Base-by-base conservation (phyloP, 768 basidiomycete species). In the Xerocomellus amylosporus region DNA sequence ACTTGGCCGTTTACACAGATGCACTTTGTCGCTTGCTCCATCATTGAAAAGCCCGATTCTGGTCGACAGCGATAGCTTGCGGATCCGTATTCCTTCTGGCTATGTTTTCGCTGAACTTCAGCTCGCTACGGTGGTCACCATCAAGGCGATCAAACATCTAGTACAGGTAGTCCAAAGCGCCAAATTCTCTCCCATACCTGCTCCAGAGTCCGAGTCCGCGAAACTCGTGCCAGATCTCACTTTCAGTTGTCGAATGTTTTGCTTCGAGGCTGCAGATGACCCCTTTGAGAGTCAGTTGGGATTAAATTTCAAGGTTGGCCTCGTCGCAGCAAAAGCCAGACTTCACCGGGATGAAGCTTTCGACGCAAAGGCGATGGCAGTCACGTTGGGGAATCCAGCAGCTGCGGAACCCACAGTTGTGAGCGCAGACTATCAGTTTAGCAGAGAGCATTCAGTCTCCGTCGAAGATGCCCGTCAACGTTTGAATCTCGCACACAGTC, bases 261-360 rank as follows among this genome's bases (percentile, higher is more conserved):
- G 82, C 45, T 63, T 91, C 9, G 93, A 97, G 69, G 85, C 85
- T 24, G 82, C 84, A 22, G 95, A 98, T 68, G 90, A 93, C 61
- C 81, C 86, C 1, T 83, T 97, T 53, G 95, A 98, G 70, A 79
- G 81, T 15, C 82, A 78, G 55, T 71, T 97, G 19, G 88, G 83
- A 34, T 75, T 88, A 9, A 88, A 92, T 30, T 90, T 83, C 78
- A 77, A 81, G 54, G 80, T 83, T 45, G 93, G 92, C 0, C 71
- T 80, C 36, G 81, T 84, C 37, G 93, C 93, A 45, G 84, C 86
- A 38, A 79, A 78, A 48, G 78, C 82, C 14, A 77, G 94, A 30
- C 70, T 84, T 42, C 87, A 85, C 46, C 81, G 93, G 1, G 88
- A 93, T 53, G 84, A 86, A 31, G 91, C 89, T 2, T 96, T 96